Evolutionary conservation across 129 eudicot species (phyloP).

Genomic region (Centaurea solstitialis): DNA sequence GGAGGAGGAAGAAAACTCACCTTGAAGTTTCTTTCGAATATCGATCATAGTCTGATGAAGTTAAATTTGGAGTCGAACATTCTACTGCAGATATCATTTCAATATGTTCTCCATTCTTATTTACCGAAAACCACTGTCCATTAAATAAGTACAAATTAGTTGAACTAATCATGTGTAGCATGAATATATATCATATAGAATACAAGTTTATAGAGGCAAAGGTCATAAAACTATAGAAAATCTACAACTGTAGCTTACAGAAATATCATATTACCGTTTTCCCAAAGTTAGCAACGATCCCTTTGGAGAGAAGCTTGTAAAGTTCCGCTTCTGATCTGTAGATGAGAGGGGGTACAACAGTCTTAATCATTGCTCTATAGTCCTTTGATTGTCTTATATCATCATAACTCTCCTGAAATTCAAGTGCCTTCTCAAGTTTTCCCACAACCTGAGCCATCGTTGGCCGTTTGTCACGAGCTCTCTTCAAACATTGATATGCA

Average conservation of each 20-base stretch:
- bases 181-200: too few species aligned
- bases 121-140: not conserved
- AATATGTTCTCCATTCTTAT: not conserved
- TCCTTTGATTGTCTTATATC: too few species aligned
- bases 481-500: too few species aligned
- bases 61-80: not conserved
- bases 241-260: not conserved
- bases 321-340: not conserved
- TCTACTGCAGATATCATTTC: constrained; percentile 11
- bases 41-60: too few species aligned
- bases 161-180: too few species aligned
- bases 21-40: not conserved
- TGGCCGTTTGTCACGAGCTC: too few species aligned
- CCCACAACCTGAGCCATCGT: too few species aligned
- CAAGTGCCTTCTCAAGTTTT: too few species aligned
- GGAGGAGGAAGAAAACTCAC: not conserved
- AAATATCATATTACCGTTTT: constrained; percentile 7
- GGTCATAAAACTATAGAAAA: not conserved
- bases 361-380: not conserved
- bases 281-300: not conserved
- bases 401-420: not conserved
- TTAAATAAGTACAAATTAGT: not conserved
- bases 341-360: not conserved
- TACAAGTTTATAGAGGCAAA: not conserved
- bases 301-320: not conserved